Evolutionary conservation across 768 basidiomycete species (phyloP).

Genomic region (Paxillus involutus): DNA sequence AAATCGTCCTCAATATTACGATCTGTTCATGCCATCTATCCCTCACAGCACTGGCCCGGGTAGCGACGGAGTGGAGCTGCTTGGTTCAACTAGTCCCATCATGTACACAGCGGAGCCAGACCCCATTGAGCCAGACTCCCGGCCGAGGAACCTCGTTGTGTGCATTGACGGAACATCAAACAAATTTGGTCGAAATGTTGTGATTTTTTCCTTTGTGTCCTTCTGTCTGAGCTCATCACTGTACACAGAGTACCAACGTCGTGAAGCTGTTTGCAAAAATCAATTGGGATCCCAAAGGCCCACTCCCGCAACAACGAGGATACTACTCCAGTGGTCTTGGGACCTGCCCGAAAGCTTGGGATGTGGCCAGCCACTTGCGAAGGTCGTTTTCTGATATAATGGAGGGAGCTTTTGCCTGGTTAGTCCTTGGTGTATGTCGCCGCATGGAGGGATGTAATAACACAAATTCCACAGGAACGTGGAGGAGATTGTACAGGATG

Average conservation of each 20-base stretch:
- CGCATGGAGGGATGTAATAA: no score
- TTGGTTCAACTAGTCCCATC: no score
- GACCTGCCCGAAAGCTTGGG: slow-evolving; percentile 29
- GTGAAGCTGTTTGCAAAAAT: slow-evolving; percentile 34
- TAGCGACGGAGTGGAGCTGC: no score
- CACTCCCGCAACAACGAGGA: slow-evolving; percentile 28
- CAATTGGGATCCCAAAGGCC: slow-evolving; percentile 3
- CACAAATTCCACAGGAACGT: slow-evolving; percentile 30
- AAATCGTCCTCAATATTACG: no score
- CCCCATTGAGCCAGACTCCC: no score
- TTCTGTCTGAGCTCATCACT: background rate
- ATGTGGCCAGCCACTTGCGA: slow-evolving; percentile 20
- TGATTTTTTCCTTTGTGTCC: no score
- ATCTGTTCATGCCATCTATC: no score
- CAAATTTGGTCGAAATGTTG: no score
- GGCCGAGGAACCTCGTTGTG: no score
- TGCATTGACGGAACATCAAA: no score
- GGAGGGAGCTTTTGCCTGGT: slow-evolving; percentile 34
- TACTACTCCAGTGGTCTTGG: slow-evolving; percentile 42
- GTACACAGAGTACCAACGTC: slow-evolving; percentile 37
- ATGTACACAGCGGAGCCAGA: no score
- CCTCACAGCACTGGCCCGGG: no score
- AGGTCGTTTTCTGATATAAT: slow-evolving; percentile 19
- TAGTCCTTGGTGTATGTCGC: background rate
- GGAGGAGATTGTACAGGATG: slow-evolving; percentile 32